These are phyloP conservation scores for Ilyonectria sp. DNA, from an alignment of 2,329 filamentous ascomycete species.

Conservation along the genomic window DNA sequence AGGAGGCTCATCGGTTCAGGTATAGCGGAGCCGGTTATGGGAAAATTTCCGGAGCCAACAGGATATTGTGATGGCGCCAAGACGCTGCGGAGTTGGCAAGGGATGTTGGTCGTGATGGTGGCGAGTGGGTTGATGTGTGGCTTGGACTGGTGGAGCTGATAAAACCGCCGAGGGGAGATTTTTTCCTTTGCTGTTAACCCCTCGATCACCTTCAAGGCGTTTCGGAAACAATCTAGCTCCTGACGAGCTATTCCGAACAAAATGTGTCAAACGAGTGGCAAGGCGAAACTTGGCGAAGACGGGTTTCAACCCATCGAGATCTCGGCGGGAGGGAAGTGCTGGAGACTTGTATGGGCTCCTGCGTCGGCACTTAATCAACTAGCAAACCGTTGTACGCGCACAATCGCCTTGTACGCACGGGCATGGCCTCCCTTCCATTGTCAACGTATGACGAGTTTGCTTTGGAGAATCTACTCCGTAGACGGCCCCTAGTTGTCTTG, in stretches of 20 bases:
- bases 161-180: background rate
- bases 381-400: background rate
- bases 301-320: background rate
- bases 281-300: background rate
- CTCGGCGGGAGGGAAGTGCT: conserved; percentile 7
- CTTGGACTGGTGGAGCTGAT: background rate
- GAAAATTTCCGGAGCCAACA: background rate
- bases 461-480: background rate
- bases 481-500: conserved; percentile 1
- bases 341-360: background rate
- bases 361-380: conserved; percentile 2
- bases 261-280: background rate
- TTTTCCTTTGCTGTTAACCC: background rate
- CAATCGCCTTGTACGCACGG: background rate
- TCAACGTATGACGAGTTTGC: background rate
- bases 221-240: background rate
- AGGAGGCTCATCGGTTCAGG: conserved; percentile 37
- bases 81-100: conserved; percentile 1
- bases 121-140: conserved; percentile 4
- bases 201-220: background rate
- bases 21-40: background rate
- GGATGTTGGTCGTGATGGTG: background rate
- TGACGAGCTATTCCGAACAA: background rate
- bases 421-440: background rate
- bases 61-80: background rate